Evolutionary conservation across 2,329 filamentous ascomycete species (phyloP).

Genomic region (Oidium heveae): DNA sequence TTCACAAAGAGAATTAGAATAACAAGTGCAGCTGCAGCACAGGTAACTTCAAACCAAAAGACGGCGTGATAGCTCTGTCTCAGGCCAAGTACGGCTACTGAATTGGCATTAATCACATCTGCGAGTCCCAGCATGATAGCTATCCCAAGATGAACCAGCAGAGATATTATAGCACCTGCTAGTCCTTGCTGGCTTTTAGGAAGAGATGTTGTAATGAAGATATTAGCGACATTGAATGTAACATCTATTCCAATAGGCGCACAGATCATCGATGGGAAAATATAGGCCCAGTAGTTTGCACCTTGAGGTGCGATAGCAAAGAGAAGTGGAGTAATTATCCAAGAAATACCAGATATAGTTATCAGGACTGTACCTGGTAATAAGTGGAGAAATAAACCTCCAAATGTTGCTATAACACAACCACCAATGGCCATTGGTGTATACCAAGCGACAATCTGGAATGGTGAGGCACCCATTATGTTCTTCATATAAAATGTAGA

Average conservation of each 20-base stretch:
- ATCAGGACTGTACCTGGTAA: conserved; percentile 27
- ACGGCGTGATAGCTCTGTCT: conserved; percentile 33
- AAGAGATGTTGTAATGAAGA: conserved; percentile 52
- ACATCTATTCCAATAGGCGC: conserved; percentile 52
- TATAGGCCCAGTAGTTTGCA: conserved; percentile 34
- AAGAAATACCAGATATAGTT: conserved; percentile 24
- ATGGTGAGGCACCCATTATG: conserved; percentile 24
- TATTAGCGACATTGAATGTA: conserved; percentile 47
- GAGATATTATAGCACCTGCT: conserved; percentile 47
- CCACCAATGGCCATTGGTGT: conserved; percentile 43
- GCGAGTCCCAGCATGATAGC: conserved; percentile 46
- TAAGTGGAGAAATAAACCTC: conserved; percentile 28
- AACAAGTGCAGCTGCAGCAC: conserved; percentile 23
- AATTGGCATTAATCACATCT: conserved; percentile 31
- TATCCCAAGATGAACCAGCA: conserved; percentile 44
- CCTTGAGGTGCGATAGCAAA: conserved; percentile 25
- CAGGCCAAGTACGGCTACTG: conserved; percentile 14
- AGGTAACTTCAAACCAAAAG: conserved; percentile 39
- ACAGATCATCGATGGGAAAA: conserved; percentile 45
- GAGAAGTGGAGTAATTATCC: conserved; percentile 24
- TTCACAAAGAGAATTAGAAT: conserved; percentile 27
- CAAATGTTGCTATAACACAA: conserved; percentile 35
- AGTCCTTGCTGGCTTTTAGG: conserved; percentile 42
- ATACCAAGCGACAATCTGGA: conserved; percentile 34
- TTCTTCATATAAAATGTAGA: conserved; percentile 36